Conservation (phyloP, 2,329 filamentous ascomycete species). For the Aspergillus eucalypticola region DNA sequence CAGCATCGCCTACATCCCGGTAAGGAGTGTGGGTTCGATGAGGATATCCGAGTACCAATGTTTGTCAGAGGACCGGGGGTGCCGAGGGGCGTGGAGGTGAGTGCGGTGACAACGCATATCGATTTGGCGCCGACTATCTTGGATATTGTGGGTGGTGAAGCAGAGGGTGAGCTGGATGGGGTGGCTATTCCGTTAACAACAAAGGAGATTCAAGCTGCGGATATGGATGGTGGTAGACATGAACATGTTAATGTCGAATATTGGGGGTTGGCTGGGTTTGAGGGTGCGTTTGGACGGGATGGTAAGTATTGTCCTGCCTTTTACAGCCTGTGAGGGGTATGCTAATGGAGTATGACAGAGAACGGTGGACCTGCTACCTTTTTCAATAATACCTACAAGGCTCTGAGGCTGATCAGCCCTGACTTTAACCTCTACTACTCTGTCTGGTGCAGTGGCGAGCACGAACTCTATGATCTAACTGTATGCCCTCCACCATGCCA, state of each 20-base stretch:
- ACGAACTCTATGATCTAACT: constrained; percentile 65
- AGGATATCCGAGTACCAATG: constrained; percentile 59
- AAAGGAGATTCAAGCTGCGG: constrained; percentile 19
- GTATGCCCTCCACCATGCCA: constrained; percentile 37
- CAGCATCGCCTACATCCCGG: constrained; percentile 58
- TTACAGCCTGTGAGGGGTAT: neutral
- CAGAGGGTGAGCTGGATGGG: constrained; percentile 57
- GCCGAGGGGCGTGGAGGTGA: constrained; percentile 39
- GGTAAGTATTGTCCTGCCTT: constrained; percentile 15
- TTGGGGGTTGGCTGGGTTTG: constrained; percentile 48
- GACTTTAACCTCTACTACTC: constrained; percentile 65
- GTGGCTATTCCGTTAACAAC: constrained; percentile 49
- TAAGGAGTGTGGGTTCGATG: constrained; percentile 47
- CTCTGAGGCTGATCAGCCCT: constrained; percentile 54
- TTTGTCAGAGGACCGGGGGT: constrained; percentile 61
- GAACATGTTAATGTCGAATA: constrained; percentile 62
- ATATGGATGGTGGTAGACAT: neutral
- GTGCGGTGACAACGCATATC: constrained; percentile 61
- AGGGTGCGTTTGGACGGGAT: neutral
- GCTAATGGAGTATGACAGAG: neutral
- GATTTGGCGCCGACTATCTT: constrained; percentile 65
- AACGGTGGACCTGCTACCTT: neutral
- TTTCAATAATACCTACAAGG: constrained; percentile 61
- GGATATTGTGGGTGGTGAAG: constrained; percentile 34
- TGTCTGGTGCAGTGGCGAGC: constrained; percentile 69